Conservation (phyloP, 2,329 filamentous ascomycete genomes). For the Pseudogymnoascus sp. region DNA sequence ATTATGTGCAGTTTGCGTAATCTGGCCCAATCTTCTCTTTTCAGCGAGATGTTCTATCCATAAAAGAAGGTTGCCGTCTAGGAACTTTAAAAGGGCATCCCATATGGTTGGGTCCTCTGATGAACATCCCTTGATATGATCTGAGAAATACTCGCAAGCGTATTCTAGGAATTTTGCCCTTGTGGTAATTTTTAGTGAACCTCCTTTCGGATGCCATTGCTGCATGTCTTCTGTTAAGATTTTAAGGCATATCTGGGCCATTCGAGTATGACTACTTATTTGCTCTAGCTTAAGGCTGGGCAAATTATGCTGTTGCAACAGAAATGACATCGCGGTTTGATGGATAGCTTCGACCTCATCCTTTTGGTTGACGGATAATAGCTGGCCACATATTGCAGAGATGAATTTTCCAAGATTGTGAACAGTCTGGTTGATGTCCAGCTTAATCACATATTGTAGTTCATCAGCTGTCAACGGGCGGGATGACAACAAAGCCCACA, state of each 20-base stretch:
- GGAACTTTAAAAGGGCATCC: background rate
- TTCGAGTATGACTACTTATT: constrained; percentile 19
- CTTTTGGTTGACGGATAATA: constrained; percentile 23
- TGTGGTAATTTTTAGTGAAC: background rate
- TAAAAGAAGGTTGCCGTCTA: constrained; percentile 20
- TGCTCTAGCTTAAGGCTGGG: constrained; percentile 24
- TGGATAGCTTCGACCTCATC: constrained; percentile 24
- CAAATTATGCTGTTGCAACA: constrained; percentile 18
- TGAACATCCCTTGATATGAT: constrained; percentile 10
- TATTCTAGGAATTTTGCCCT: constrained; percentile 1
- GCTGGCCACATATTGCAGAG: constrained; percentile 24
- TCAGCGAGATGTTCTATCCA: constrained; percentile 29
- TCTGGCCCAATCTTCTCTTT: constrained; percentile 18
- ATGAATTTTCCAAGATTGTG: constrained; percentile 21
- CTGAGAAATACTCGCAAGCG: constrained; percentile 11
- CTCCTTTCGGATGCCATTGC: background rate
- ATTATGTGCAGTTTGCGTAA: constrained; percentile 27
- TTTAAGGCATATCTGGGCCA: constrained; percentile 24
- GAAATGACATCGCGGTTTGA: constrained; percentile 25
- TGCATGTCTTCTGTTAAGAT: constrained; percentile 18
- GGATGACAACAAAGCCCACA: constrained; percentile 23
- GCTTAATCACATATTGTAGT: constrained; percentile 23
- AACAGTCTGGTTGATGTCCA: constrained; percentile 24
- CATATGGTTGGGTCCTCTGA: background rate
- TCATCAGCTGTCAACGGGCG: constrained; percentile 23